Evolutionary conservation across 2,329 filamentous ascomycete species (phyloP).

Genomic region (Cercospora nicotianae): DNA sequence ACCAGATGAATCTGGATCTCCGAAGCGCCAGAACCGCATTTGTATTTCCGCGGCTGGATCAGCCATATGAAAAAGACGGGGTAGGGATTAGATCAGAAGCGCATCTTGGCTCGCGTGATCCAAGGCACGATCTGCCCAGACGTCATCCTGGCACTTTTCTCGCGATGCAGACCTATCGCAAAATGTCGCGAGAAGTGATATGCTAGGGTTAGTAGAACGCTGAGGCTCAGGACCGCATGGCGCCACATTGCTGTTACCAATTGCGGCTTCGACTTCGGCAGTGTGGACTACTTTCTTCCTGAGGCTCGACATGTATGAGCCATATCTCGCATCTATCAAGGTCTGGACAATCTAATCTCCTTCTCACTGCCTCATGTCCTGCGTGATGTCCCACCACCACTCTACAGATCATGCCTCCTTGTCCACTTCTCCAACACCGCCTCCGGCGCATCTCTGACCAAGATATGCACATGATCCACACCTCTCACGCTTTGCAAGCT

Average conservation of each 20-base stretch:
- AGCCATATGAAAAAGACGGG: background rate
- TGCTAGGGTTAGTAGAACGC: background rate
- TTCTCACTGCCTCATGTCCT: background rate
- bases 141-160: background rate
- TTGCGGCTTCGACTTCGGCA: background rate
- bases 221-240: background rate
- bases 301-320: background rate
- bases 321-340: background rate
- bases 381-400: background rate
- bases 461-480: slow-evolving; percentile 58
- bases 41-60: background rate
- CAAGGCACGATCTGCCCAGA: background rate
- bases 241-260: background rate
- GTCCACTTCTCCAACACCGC: slow-evolving; percentile 36
- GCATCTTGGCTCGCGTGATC: background rate
- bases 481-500: slow-evolving; percentile 61
- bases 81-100: background rate
- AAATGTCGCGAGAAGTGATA: background rate
- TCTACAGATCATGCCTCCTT: slow-evolving; percentile 30
- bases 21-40: background rate
- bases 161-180: background rate
- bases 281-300: background rate
- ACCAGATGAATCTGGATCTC: background rate
- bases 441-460: slow-evolving; percentile 51
- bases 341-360: background rate